Percentiles rank a stretch among this genome's conserved stretches.
These are phyloP conservation scores for Madurella fahalii DNA, from an alignment of 2,329 filamentous ascomycete genomes.

Conservation along the genomic window DNA sequence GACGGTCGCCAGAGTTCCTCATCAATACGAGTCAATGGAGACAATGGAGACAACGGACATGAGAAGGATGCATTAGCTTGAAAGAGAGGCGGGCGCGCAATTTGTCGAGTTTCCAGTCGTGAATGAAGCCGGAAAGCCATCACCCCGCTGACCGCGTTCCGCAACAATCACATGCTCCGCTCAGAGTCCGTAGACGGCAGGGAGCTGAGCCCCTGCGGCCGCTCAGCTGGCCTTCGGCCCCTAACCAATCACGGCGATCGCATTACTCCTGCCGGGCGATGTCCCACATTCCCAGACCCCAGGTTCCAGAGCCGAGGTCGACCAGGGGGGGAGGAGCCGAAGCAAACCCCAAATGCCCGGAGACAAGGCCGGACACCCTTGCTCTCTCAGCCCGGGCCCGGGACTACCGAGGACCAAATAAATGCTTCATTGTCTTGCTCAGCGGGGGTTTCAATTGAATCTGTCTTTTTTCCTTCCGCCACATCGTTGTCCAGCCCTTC, in stretches of 20 bases:
- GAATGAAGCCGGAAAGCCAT: too few species aligned
- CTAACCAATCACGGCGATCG: conserved; percentile 16
- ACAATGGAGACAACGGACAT: too few species aligned
- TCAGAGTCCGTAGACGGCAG: too few species aligned
- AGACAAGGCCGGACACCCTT: conserved; percentile 4
- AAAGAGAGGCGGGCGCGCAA: too few species aligned
- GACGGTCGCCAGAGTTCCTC: too few species aligned
- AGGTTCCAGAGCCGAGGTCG: conserved; percentile 23
- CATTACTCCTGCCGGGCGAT: conserved; percentile 9
- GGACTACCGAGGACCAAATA: conserved; percentile 3
- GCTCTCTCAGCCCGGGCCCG: background rate
- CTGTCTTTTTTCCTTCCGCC: background rate
- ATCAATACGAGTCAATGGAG: too few species aligned
- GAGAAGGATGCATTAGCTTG: too few species aligned
- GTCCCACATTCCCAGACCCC: conserved; percentile 19
- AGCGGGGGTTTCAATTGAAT: background rate
- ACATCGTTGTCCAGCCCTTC: background rate
- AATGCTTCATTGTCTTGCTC: background rate
- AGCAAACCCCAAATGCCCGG: conserved; percentile 7
- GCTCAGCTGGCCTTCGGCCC: background rate
- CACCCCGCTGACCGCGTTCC: too few species aligned
- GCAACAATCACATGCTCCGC: too few species aligned
- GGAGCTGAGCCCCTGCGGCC: too few species aligned
- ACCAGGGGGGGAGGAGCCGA: conserved; percentile 11
- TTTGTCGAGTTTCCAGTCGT: too few species aligned